Evolutionary conservation across 2,329 filamentous ascomycete species (phyloP), one percentile per base, ranked within the genome.

Genomic region (Fusarium robinianum): DNA sequence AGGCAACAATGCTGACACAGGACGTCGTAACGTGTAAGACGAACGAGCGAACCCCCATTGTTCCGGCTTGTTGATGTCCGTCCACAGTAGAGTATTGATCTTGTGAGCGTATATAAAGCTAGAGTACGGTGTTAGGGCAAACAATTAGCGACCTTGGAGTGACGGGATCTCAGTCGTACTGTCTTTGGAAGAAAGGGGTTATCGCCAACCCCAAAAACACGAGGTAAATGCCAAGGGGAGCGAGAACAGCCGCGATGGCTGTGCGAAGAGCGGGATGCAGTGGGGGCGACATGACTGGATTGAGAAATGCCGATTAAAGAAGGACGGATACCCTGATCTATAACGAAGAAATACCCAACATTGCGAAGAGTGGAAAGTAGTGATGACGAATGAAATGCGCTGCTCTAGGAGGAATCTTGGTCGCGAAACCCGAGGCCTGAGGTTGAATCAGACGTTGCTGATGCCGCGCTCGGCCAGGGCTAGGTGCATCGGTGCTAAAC

Each of bases 41-140:
- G 46, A 67, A 92, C 88, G 87, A 40, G 88, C 83, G 67, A 96
- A 96, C 0, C 91, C 91, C 76, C 90, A 95, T 55, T 80, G 78
- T 64, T 95, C 87, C 0, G 90, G 88, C 46, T 83, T 76, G 50
- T 90, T 81, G 29, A 91, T 67, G 63, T 95, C 81, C 54, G 85
- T 76, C 79, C 83, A 90, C 65, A 78, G 81, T 3, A 80, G 75
- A 3, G 84, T 85, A 52, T 90, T 85, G 55, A 96, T 66, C 50
- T 86, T 87, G 68, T 97, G 86, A 18, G 86, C 84, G 65, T 97
- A 99, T 5, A 96, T 67, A 16, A 87, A 84, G 63, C 90, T 95
- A 57, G 2, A 5, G 6, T 11, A 12, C 8, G 19, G 15, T 22
- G 44, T 62, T 29, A 63, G 49, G 44, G 34, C 53, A 40, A 57